Percentiles rank a stretch among this genome's conserved stretches.
These are phyloP conservation scores for Teratosphaeria nubilosa DNA, from an alignment of 2,329 filamentous ascomycete genomes.

Conservation along the genomic window DNA sequence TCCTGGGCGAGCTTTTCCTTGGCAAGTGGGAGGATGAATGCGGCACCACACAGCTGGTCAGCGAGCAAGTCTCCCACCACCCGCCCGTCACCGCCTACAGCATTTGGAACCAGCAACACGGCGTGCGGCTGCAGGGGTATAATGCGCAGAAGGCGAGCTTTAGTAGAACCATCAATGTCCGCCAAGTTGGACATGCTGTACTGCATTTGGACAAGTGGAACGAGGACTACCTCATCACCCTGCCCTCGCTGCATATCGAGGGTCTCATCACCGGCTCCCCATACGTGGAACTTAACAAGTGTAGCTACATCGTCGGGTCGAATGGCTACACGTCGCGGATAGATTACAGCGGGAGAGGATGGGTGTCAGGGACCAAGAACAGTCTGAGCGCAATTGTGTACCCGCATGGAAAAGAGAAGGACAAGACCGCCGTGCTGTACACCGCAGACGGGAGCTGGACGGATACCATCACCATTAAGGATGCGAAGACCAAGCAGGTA, in stretches of 20 bases:
- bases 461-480: constrained; percentile 67
- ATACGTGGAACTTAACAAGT: constrained; percentile 82
- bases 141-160: constrained; percentile 96
- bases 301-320: constrained; percentile 75
- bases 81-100: constrained; percentile 90
- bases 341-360: constrained; percentile 87
- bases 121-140: constrained; percentile 68
- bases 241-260: constrained; percentile 87
- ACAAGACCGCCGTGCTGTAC: constrained; percentile 53
- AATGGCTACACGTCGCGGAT: constrained; percentile 81
- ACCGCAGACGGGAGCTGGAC: constrained; percentile 88
- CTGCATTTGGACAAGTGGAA: constrained; percentile 58
- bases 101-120: constrained; percentile 77
- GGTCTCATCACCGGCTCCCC: constrained; percentile 77
- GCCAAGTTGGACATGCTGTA: constrained; percentile 66
- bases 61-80: constrained; percentile 95
- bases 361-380: constrained; percentile 95
- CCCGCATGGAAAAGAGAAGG: constrained; percentile 56
- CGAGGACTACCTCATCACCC: constrained; percentile 80
- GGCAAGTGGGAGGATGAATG: constrained; percentile 78
- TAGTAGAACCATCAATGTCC: constrained; percentile 85
- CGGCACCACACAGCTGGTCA: constrained; percentile 76
- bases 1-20: constrained; percentile 87
- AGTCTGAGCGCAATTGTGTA: constrained; percentile 68
- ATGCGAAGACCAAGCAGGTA: constrained; percentile 41